These are phyloP conservation scores for Ceratobasidium sp. DNA, from an alignment of 1,284 basidiomycete species.

Conservation along the genomic window DNA sequence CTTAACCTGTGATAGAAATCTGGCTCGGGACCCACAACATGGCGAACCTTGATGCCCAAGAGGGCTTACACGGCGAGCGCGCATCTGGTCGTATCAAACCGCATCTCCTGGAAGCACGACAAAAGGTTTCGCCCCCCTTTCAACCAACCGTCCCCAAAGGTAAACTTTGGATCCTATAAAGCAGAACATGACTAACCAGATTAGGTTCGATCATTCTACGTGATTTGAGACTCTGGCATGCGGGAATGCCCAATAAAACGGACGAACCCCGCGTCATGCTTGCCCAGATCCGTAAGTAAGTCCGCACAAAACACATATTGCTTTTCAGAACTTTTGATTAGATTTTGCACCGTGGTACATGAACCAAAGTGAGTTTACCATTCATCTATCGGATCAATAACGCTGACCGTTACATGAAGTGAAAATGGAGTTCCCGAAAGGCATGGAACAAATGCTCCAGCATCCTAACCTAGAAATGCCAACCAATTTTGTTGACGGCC, in stretches of 20 bases:
- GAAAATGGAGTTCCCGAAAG: slow-evolving; percentile 39
- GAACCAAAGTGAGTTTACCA: slow-evolving; percentile 29
- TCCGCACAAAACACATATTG: background rate
- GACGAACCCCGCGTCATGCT: slow-evolving; percentile 39
- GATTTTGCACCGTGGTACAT: slow-evolving; percentile 41
- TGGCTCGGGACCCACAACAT: slow-evolving; percentile 41
- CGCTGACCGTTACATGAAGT: slow-evolving; percentile 1
- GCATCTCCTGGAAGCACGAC: slow-evolving; percentile 11
- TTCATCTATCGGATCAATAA: background rate
- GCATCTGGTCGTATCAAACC: slow-evolving; percentile 37
- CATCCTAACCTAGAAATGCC: slow-evolving; percentile 34
- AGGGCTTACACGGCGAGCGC: slow-evolving; percentile 34
- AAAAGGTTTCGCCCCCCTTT: slow-evolving; percentile 29
- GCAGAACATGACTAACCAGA: background rate
- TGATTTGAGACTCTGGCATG: slow-evolving; percentile 40
- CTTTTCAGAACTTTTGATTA: background rate
- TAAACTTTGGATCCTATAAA: background rate
- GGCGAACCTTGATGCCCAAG: slow-evolving; percentile 33
- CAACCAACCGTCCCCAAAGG: slow-evolving; percentile 40
- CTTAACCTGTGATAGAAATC: slow-evolving; percentile 14
- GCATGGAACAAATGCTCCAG: slow-evolving; percentile 28
- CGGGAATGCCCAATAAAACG: slow-evolving; percentile 37
- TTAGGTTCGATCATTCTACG: slow-evolving; percentile 16
- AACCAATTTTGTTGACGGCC: slow-evolving; percentile 31
- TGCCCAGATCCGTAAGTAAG: slow-evolving; percentile 38